These are phyloP conservation scores for Cladosporium velox DNA, from an alignment of 2,329 filamentous ascomycete genomes.

Conservation along the genomic window DNA sequence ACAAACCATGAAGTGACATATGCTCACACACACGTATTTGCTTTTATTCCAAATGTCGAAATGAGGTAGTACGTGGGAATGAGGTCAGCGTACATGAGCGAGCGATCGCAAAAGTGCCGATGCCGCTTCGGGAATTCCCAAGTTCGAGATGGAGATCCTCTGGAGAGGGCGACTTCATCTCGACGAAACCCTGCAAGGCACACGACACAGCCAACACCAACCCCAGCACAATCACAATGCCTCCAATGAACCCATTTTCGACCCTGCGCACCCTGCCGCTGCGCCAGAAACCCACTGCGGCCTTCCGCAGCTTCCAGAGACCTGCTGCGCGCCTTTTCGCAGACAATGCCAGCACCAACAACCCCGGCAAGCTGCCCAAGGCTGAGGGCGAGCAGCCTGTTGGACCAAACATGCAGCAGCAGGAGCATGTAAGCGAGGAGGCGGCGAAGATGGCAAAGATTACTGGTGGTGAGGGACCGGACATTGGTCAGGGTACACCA, in stretches of 20 bases:
- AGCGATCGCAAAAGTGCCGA: constrained; percentile 5
- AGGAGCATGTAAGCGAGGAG: constrained; percentile 66
- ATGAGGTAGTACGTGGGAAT: constrained; percentile 7
- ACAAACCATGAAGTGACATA: not conserved
- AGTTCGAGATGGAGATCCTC: constrained; percentile 3
- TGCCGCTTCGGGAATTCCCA: constrained; percentile 2
- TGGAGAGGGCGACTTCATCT: constrained; percentile 16
- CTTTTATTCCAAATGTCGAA: not conserved
- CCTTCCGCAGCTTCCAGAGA: constrained; percentile 18
- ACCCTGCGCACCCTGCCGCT: constrained; percentile 18
- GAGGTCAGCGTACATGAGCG: constrained; percentile 17
- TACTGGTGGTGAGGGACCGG: constrained; percentile 59
- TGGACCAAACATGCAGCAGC: constrained; percentile 54
- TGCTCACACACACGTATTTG: not conserved
- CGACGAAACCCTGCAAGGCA: not conserved
- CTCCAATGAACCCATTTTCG: constrained; percentile 18
- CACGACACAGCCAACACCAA: constrained; percentile 3
- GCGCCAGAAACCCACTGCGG: constrained; percentile 10
- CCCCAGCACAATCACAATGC: constrained; percentile 13
- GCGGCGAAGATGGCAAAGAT: constrained; percentile 61
- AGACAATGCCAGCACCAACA: constrained; percentile 20
- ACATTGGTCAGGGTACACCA: constrained; percentile 64
- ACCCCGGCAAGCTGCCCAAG: constrained; percentile 19
- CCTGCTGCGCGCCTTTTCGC: constrained; percentile 16
- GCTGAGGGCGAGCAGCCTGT: constrained; percentile 36